Evolutionary conservation across 257 asterid species (phyloP).

Genomic region (Verbena officinalis): DNA sequence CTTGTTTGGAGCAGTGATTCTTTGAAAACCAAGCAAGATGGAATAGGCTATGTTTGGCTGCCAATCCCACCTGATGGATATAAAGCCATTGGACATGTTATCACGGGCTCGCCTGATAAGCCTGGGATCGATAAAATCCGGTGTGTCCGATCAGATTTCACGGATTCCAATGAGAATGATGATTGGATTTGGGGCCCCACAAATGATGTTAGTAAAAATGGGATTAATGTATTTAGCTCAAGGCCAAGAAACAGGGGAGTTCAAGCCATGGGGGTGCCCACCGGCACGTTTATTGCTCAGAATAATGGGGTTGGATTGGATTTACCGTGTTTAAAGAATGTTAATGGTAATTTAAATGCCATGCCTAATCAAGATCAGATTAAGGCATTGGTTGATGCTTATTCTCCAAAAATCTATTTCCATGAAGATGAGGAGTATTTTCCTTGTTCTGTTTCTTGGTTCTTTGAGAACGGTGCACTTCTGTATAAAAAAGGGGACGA

Average conservation of each 20-base stretch:
- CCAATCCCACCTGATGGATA: slow-evolving; percentile 58
- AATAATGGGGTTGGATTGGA: slow-evolving; percentile 33
- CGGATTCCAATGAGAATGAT: slow-evolving; percentile 38
- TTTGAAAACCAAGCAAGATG: slow-evolving; percentile 45
- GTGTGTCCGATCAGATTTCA: slow-evolving; percentile 53
- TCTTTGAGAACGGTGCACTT: slow-evolving; percentile 71
- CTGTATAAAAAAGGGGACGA: slow-evolving; percentile 63
- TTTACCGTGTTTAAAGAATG: slow-evolving; percentile 58
- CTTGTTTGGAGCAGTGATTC: slow-evolving; percentile 65
- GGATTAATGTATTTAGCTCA: slow-evolving; percentile 40
- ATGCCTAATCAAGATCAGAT: slow-evolving; percentile 73
- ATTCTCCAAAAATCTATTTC: slow-evolving; percentile 61
- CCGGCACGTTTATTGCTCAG: slow-evolving; percentile 56
- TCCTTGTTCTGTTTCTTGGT: slow-evolving; percentile 79
- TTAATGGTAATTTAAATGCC: slow-evolving; percentile 21
- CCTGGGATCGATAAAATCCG: slow-evolving; percentile 45
- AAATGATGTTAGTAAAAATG: slow-evolving; percentile 17
- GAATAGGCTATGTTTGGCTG: slow-evolving; percentile 54
- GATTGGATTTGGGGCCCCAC: slow-evolving; percentile 61
- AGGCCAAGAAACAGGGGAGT: slow-evolving; percentile 60
- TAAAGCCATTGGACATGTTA: slow-evolving; percentile 50
- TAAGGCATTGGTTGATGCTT: slow-evolving; percentile 47
- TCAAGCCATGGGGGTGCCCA: slow-evolving; percentile 46
- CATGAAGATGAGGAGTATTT: slow-evolving; percentile 72
- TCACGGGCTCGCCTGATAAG: slow-evolving; percentile 52